Conservation (phyloP, 2,329 filamentous ascomycete genomes). For the Penicillium griseofulvum region DNA sequence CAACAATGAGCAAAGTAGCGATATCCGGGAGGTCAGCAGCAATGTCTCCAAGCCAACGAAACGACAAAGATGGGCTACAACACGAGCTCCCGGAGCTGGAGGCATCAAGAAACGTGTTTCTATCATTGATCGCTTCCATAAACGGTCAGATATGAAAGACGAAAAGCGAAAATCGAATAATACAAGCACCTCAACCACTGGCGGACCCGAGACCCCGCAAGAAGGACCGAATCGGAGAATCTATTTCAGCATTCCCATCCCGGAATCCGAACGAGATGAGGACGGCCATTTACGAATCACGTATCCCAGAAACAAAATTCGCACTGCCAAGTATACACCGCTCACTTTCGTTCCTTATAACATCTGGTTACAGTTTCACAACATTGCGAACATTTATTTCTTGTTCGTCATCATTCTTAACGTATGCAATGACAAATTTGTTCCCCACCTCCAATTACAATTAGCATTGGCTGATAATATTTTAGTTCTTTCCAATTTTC, state of each 20-base stretch:
- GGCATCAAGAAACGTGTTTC: constrained; percentile 77
- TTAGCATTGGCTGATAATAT: constrained; percentile 21
- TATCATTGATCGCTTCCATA: constrained; percentile 73
- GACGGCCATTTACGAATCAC: constrained; percentile 68
- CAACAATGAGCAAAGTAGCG: constrained; percentile 27
- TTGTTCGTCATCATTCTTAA: constrained; percentile 91
- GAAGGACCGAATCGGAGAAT: constrained; percentile 48
- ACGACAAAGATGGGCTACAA: constrained; percentile 93
- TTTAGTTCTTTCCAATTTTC: constrained; percentile 91
- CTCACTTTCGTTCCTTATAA: constrained; percentile 96
- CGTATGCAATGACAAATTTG: constrained; percentile 58
- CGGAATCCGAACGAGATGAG: constrained; percentile 71
- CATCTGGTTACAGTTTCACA: constrained; percentile 96
- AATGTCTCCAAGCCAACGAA: constrained; percentile 65
- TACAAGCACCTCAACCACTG: constrained; percentile 36
- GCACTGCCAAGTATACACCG: constrained; percentile 95
- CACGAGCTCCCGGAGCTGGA: constrained; percentile 72
- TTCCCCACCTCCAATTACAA: neutral
- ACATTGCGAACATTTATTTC: constrained; percentile 98
- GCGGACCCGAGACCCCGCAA: constrained; percentile 28
- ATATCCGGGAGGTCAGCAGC: constrained; percentile 35
- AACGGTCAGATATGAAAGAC: constrained; percentile 60
- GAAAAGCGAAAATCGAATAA: constrained; percentile 61
- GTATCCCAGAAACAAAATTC: constrained; percentile 91
- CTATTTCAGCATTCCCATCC: constrained; percentile 84